Evolutionary conservation across 2,329 filamentous ascomycete species (phyloP), one percentile per base, ranked within the genome.

Genomic region (Berkeleyomyces rouxiae): DNA sequence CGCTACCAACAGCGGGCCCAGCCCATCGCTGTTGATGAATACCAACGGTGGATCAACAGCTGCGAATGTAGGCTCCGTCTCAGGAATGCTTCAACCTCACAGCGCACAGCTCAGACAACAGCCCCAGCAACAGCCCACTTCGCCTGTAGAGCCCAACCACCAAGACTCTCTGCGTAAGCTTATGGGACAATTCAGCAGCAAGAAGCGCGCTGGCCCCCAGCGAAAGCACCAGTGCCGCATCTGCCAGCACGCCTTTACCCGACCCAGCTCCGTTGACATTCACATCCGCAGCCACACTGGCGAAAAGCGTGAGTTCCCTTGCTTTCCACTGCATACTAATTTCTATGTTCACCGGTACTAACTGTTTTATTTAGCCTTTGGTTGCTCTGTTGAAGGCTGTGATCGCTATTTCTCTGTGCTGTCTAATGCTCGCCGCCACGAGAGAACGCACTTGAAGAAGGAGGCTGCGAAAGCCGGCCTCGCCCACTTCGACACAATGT

Each of bases 191-290:
- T 97, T 97, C 77, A 96, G 89, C 75, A 96, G 92, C 66, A 96
- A 96, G 76, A 86, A 96, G 61, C 91, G 90, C 0, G 91, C 89
- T 16, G 96, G 90, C 75, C 93, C 92, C 7, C 90, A 96, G 72
- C 97, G 97, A 84, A 97, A 97, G 80, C 93, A 97, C 78, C 96
- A 96, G 79, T 97, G 92, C 82, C 96, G 96, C 77, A 88, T 97
- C 65, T 97, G 92, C 78, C 92, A 96, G 75, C 96, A 97, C 81
- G 85, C 92, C 51, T 97, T 97, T 73, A 96, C 92, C 1, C 83
- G 92, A 62, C 92, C 92, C 1, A 96, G 90, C 71, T 96, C 92
- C 11, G 75, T 97, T 46, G 92, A 96, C 72, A 97, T 92, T 40
- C 92, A 97, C 72, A 96, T 96, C 88, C 96, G 96, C 76, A 96